Percentiles rank a stretch among this genome's conserved stretches.
Conservation (phyloP, 768 basidiomycete genomes). For the Lanmaoa rubissima region DNA sequence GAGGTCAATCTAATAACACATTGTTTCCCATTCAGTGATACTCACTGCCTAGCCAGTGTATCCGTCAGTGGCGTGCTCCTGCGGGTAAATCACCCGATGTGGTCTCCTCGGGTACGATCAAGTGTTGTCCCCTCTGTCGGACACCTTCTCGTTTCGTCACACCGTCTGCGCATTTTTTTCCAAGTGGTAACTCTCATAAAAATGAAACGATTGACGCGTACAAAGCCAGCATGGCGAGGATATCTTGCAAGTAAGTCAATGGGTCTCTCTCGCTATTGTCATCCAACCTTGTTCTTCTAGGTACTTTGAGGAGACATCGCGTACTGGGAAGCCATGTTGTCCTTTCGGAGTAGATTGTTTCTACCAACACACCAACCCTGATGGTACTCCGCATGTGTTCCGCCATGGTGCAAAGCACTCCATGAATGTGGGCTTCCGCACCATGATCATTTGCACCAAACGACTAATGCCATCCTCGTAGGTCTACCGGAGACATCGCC, state of each 20-base stretch:
- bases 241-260: slow-evolving; percentile 60
- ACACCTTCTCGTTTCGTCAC: slow-evolving; percentile 63
- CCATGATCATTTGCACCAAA: slow-evolving; percentile 29
- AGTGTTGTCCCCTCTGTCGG: slow-evolving; percentile 81
- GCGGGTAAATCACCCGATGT: slow-evolving; percentile 49
- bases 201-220: slow-evolving; percentile 51
- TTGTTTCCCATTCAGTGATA: neutral
- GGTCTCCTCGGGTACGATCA: slow-evolving; percentile 56
- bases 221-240: slow-evolving; percentile 68
- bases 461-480: slow-evolving; percentile 5
- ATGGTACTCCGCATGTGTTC: slow-evolving; percentile 63
- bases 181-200: slow-evolving; percentile 54
- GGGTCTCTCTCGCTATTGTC: neutral
- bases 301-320: slow-evolving; percentile 58
- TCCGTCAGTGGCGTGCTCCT: slow-evolving; percentile 75
- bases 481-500: slow-evolving; percentile 26
- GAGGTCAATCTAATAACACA: slow-evolving; percentile 41
- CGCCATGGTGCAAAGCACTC: slow-evolving; percentile 50
- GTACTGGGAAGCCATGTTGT: slow-evolving; percentile 51
- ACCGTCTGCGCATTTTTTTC: slow-evolving; percentile 69
- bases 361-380: slow-evolving; percentile 66
- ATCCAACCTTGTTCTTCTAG: slow-evolving; percentile 32
- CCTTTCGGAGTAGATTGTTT: slow-evolving; percentile 83
- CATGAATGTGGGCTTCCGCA: slow-evolving; percentile 48
- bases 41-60: slow-evolving; percentile 49